Evolutionary conservation across 257 asterid species (phyloP).

Genomic region (Mitragyna speciosa): DNA sequence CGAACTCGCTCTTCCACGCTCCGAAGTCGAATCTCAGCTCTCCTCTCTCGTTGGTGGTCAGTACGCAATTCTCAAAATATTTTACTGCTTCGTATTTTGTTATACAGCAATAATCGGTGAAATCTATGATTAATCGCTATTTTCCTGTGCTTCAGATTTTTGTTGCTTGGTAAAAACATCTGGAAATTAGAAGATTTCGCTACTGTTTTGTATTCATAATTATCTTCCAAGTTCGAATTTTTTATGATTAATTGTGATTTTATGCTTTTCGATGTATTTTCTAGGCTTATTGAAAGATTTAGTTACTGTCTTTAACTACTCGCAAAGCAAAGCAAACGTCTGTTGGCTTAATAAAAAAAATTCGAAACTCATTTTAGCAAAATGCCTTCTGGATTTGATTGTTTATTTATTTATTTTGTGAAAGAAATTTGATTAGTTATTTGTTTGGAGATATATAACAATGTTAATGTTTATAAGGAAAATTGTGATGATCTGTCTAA

Average conservation of each 20-base stretch:
- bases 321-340: background rate
- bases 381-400: no score
- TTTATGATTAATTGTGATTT: background rate
- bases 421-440: background rate
- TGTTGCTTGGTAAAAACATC: background rate
- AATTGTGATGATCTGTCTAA: no score
- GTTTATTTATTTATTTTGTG: no score
- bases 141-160: background rate
- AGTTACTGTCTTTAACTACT: background rate
- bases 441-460: no score
- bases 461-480: no score
- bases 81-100: background rate
- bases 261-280: background rate
- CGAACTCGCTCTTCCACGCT: constrained; percentile 35
- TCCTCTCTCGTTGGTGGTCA: constrained; percentile 68
- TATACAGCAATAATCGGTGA: background rate
- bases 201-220: background rate
- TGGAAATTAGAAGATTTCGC: no score
- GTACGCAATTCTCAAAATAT: background rate
- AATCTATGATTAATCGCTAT: no score
- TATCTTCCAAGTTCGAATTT: background rate
- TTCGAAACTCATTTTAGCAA: background rate
- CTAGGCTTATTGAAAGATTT: background rate
- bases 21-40: constrained; percentile 60
- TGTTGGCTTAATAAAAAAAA: background rate